A percentile compares a stretch with the other conserved stretches of the same genome.
These are phyloP conservation scores for Phytophthora sp. DNA, from an alignment of 352 stramenopile genomes.

Conservation along the genomic window DNA sequence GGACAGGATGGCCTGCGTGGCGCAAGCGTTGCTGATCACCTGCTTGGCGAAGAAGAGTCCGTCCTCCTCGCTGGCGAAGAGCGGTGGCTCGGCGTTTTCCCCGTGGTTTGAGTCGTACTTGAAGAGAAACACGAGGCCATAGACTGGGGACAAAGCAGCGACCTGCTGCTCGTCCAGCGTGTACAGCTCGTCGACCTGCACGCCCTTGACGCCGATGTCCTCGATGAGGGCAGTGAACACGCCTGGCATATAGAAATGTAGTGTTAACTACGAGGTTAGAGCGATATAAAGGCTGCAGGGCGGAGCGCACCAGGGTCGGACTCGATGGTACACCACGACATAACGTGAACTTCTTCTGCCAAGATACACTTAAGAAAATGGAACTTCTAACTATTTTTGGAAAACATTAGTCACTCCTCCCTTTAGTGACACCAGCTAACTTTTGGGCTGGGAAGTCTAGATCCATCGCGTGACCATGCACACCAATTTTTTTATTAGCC, in stretches of 20 bases:
- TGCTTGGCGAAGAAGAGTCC: constrained; percentile 96
- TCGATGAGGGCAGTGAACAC: constrained; percentile 94
- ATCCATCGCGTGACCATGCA: too few relatives aligned
- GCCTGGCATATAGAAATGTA: constrained; percentile 33
- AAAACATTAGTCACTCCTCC: neutral
- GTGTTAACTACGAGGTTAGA: neutral
- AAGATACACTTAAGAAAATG: too few relatives aligned
- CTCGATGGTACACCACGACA: constrained; percentile 85
- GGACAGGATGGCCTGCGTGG: constrained; percentile 96
- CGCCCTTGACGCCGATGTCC: constrained; percentile 91
- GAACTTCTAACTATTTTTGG: too few relatives aligned
- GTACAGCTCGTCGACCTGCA: constrained; percentile 96
- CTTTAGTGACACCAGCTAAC: constrained; percentile 8
- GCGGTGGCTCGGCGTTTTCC: constrained; percentile 29
- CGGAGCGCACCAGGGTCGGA: constrained; percentile 64
- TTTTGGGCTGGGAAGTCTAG: too few relatives aligned
- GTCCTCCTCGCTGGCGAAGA: constrained; percentile 44
- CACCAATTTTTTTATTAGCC: too few relatives aligned
- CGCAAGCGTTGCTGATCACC: constrained; percentile 97
- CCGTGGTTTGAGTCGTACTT: constrained; percentile 88
- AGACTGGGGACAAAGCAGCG: constrained; percentile 71
- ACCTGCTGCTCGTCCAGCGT: constrained; percentile 90
- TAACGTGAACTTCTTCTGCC: constrained; percentile 7
- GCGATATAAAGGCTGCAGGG: neutral
- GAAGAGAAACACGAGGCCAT: constrained; percentile 97